Base-by-base conservation (phyloP, 148 eudicot species). In the Pharnaceum exiguum region DNA sequence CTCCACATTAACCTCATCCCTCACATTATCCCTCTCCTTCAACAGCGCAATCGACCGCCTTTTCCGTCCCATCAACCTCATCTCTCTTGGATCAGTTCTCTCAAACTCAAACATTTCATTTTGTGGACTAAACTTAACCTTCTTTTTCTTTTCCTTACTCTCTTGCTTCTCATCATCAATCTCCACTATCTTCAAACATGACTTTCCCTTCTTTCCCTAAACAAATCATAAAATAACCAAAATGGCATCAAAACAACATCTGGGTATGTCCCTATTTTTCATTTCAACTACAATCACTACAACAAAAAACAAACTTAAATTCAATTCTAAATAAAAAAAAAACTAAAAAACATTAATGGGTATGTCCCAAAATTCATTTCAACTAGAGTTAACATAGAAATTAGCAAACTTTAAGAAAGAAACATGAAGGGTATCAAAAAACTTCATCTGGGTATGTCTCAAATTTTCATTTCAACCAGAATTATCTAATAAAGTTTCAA, bases 91-190 rank as follows among this genome's bases (percentile, higher is more conserved):
- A 35, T 72, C 71, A 10, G 69, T 50, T 28, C 49, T 68, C 48
- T 60, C 75, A 51, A 75, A 84, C 68, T 65, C 77, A 64, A 89
- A 59, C 13, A 70, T 62, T 36, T 85, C 85, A 71, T 82, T 75
- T 29, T 74, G 69, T 0, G 87, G 86, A 64, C 83, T 78, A 69
- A 89, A 82, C 60, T 68, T 80, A 37, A 89, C 96, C 64, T 74
- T 89, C 67, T 89, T 89, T 65, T 81, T 81, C 11, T 38, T 48
- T 57, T 70, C 63, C 65, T 62, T 85, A 64, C 32, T 52, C 19
- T 39, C 56, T 31, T 40, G 66, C 12, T 37, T 65, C 9, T 67
- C 47, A 33, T 33, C 59, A 8, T 7, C 55, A 31, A 26, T 45
- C 46, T 54, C 79, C 5, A 25, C 46, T 17, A 7, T 25, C 66